Percentiles rank a stretch among this genome's conserved stretches.
These are phyloP conservation scores for Porodaedalea pini DNA, from an alignment of 1,284 basidiomycete genomes.

Conservation along the genomic window DNA sequence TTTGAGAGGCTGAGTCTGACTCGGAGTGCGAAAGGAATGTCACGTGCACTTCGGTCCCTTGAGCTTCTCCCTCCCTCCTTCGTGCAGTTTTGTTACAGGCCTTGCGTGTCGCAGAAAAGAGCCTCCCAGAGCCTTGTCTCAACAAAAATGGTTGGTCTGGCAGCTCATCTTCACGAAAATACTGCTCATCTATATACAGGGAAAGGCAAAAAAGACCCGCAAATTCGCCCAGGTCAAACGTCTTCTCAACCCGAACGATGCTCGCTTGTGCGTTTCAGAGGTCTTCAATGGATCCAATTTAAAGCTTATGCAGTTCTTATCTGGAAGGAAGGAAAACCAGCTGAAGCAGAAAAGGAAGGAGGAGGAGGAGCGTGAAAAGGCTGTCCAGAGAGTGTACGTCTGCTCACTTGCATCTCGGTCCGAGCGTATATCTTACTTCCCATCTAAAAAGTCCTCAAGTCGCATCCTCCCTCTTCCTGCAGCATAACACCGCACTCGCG, in stretches of 20 bases:
- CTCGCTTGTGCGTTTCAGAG: conserved; percentile 73
- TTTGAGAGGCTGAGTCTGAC: too few relatives aligned
- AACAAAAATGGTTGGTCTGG: too few relatives aligned
- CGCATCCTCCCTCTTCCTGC: conserved; percentile 90
- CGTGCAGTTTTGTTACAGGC: too few relatives aligned
- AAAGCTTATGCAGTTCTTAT: conserved; percentile 20
- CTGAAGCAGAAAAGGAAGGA: conserved; percentile 76
- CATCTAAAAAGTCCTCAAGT: conserved; percentile 61
- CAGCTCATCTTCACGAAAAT: too few relatives aligned
- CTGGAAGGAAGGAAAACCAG: conserved; percentile 74
- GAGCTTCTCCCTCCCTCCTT: too few relatives aligned
- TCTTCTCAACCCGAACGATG: conserved; percentile 92
- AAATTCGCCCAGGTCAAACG: conserved; percentile 96
- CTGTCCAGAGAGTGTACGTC: conserved; percentile 67
- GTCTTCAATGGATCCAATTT: not conserved
- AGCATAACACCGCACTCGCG: conserved; percentile 93
- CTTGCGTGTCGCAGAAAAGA: too few relatives aligned
- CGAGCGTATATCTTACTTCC: not conserved
- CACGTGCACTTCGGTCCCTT: too few relatives aligned
- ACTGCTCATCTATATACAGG: too few relatives aligned
- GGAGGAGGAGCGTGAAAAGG: conserved; percentile 68
- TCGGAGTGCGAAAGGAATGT: too few relatives aligned
- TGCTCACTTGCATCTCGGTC: conserved; percentile 25
- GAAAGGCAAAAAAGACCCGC: conserved; percentile 91
- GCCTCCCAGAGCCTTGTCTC: too few relatives aligned